A percentile compares a stretch with the other conserved stretches of the same genome.
These are phyloP conservation scores for Fusarium nanum DNA, from an alignment of 2,329 filamentous ascomycete genomes.

Conservation along the genomic window DNA sequence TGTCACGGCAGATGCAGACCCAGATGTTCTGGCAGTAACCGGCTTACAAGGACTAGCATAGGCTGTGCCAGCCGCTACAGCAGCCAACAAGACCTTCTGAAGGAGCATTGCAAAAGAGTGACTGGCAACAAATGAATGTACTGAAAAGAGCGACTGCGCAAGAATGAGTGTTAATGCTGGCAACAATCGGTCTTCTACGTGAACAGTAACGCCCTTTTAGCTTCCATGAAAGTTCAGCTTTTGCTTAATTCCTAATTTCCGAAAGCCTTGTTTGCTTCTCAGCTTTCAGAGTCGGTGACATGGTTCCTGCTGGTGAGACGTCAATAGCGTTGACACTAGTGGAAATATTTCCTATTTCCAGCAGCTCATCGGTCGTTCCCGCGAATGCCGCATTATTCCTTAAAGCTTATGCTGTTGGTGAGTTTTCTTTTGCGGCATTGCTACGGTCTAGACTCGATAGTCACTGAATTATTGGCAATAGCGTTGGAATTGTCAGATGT, in stretches of 20 bases:
- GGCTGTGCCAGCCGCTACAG: neutral
- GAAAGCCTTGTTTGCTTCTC: neutral
- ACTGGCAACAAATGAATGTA: neutral
- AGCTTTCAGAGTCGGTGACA: neutral
- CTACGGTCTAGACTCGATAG: neutral
- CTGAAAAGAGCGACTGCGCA: neutral
- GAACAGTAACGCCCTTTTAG: neutral
- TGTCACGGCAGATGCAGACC: fast-evolving
- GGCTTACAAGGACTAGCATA: neutral
- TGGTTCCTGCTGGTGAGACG: neutral
- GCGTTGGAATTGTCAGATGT: neutral
- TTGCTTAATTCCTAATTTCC: neutral
- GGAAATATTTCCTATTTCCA: neutral
- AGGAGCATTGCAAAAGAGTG: neutral
- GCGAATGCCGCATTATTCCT: neutral
- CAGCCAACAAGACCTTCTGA: neutral
- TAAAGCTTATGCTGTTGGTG: neutral
- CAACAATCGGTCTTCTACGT: no score
- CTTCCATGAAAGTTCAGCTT: no score
- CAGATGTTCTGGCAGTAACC: neutral
- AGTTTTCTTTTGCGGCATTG: neutral
- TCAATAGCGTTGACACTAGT: neutral
- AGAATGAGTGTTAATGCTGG: neutral
- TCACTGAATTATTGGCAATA: neutral
- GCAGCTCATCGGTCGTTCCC: neutral